Evolutionary conservation across 2,329 filamentous ascomycete species (phyloP), one percentile per base, ranked within the genome.

Genomic region (Colletotrichum cordylinicola): DNA sequence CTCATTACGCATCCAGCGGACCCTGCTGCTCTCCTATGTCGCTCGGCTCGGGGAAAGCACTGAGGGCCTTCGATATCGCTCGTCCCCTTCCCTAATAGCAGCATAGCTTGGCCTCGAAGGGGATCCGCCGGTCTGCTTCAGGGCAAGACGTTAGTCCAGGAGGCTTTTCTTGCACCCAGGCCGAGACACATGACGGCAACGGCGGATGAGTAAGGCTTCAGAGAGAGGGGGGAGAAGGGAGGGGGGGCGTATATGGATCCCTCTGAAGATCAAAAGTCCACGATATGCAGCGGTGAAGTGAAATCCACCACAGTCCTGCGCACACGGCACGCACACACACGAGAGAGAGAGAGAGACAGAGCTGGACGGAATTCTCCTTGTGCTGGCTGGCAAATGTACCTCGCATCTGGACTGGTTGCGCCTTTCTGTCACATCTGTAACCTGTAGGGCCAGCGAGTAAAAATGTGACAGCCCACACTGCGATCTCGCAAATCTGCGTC

Each of bases 401-500:
- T 48, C 43, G 43, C 43, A 48, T 48, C 43, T 48, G n/a, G 43
- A 48, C 33, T 33, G 61, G n/a, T 31, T 43, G 21, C 27, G 21
- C 13, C 39, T 48, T 62, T 67, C 61, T 33, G 69, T 67, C 72
- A 64, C 27, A 64, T 72, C 39, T 69, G 37, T 21, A 37, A 27
- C 39, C 31, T 56, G 62, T 33, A 67, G 56, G 61, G 62, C 31
- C 72, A 62, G 15, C 62, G 15, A 52, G 33, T n/a, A 33, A 60
- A 61, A 74, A 66, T 70, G 62, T 67, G 68, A 72, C 39, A 67
- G 72, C 68, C 72, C 72, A 56, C 55, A 55, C 27, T 43, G 55
- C 68, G 55, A 71, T 75, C 72, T 75, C 72, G 72, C 72, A 72
- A 75, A 75, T 72, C 72, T 75, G 55, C 72, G 68, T 67, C 68